phyloP scores from a whole-genome alignment of 768 basidiomycete species.

The Pisolithus tinctorius region DNA sequence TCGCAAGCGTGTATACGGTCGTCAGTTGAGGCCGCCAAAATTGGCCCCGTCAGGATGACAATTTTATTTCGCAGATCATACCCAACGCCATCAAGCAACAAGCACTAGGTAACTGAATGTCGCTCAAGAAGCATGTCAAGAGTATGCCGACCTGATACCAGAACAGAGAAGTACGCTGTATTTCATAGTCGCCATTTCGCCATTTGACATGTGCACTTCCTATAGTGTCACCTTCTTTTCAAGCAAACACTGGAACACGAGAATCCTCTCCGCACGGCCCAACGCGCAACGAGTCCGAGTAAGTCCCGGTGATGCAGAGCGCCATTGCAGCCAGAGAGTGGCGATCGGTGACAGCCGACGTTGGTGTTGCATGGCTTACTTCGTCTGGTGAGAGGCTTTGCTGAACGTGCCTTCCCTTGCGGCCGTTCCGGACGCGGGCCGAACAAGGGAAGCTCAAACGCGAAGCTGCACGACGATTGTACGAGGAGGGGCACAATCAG shows the following conservation, averaged over 20 bases:
- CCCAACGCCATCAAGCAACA: constrained; percentile 75
- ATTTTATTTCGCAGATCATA: constrained; percentile 93
- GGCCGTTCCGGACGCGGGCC: constrained; percentile 91
- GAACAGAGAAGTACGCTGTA: constrained; percentile 71
- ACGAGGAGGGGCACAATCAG: constrained; percentile 77
- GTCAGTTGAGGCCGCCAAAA: constrained; percentile 75
- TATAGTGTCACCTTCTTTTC: constrained; percentile 74
- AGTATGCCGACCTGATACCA: constrained; percentile 70
- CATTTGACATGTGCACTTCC: constrained; percentile 14
- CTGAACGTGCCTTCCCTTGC: constrained; percentile 12
- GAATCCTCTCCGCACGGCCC: constrained; percentile 85
- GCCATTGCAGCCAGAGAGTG: constrained; percentile 89
- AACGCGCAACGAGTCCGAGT: constrained; percentile 89
- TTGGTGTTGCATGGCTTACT: constrained; percentile 27
- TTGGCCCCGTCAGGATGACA: constrained; percentile 94
- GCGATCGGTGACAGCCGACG: constrained; percentile 88
- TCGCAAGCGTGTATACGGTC: constrained; percentile 34
- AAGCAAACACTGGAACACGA: constrained; percentile 86
- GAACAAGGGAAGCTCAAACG: constrained; percentile 95
- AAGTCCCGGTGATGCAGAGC: constrained; percentile 92
- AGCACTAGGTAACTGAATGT: constrained; percentile 86
- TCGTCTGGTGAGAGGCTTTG: not conserved
- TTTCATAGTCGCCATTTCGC: constrained; percentile 16
- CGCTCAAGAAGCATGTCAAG: constrained; percentile 87
- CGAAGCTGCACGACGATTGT: constrained; percentile 75